phyloP scores from a whole-genome alignment of 768 basidiomycete species.

The Lactarius hatsudake region DNA sequence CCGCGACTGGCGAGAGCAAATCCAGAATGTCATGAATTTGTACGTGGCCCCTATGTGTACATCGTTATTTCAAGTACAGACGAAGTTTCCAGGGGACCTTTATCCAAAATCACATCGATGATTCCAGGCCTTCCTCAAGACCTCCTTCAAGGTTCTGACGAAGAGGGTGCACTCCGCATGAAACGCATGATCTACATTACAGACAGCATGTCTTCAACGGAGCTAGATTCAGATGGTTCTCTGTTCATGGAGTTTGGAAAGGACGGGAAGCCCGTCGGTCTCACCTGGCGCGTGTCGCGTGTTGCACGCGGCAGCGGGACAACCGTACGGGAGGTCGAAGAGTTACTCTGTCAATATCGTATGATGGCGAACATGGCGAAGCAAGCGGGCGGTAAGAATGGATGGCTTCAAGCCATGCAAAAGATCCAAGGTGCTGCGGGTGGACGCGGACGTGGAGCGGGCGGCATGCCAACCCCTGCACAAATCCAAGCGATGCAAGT shows the following conservation, averaged over 20 bases:
- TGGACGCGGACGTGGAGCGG: constrained; percentile 81
- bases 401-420: constrained; percentile 88
- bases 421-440: constrained; percentile 89
- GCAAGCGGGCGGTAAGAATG: constrained; percentile 96
- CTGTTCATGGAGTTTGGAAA: constrained; percentile 84
- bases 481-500: constrained; percentile 96
- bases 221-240: constrained; percentile 93
- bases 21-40: constrained; percentile 98
- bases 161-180: constrained; percentile 86
- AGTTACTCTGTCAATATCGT: constrained; percentile 90
- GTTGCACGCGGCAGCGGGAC: constrained; percentile 95
- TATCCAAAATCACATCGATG: constrained; percentile 98
- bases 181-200: constrained; percentile 99
- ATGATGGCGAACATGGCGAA: constrained; percentile 99
- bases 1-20: constrained; percentile 96
- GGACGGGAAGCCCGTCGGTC: constrained; percentile 78
- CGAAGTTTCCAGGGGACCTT: constrained; percentile 74
- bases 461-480: constrained; percentile 87
- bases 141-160: constrained; percentile 87
- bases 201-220: constrained; percentile 91
- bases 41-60: constrained; percentile 38
- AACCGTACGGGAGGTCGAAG: constrained; percentile 96
- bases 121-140: constrained; percentile 95
- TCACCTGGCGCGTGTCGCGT: constrained; percentile 87
- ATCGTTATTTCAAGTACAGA: constrained; percentile 18